These are phyloP conservation scores for Puccinellia tenuiflora DNA, from an alignment of 176 grass and related monocot species.

Conservation along the genomic window DNA sequence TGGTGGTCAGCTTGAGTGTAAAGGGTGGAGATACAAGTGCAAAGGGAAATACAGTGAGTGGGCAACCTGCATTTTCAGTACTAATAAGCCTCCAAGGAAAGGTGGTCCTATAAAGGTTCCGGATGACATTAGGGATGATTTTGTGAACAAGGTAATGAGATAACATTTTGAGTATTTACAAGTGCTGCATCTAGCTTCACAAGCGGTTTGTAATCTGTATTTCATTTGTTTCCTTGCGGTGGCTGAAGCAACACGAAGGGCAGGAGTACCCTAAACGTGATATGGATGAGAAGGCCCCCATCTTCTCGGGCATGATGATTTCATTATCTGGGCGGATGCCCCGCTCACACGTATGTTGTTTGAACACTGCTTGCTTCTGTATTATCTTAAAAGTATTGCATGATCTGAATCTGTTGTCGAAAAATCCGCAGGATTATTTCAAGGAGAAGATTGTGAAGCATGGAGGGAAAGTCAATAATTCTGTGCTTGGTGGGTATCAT, in stretches of 20 bases:
- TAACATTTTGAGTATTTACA: not conserved
- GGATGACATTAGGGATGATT: slow-evolving; percentile 39
- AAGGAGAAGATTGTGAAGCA: slow-evolving; percentile 75
- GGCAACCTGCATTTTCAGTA: slow-evolving; percentile 49
- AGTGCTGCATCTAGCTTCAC: not conserved
- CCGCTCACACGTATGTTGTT: slow-evolving; percentile 55
- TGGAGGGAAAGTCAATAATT: slow-evolving; percentile 64
- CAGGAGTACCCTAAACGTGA: slow-evolving; percentile 38
- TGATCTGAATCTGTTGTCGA: not conserved
- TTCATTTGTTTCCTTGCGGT: slow-evolving; percentile 41
- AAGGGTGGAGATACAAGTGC: slow-evolving; percentile 53
- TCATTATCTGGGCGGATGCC: slow-evolving; percentile 77
- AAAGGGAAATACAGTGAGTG: slow-evolving; percentile 50
- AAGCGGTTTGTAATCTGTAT: not conserved
- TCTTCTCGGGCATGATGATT: slow-evolving; percentile 61
- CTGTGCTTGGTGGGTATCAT: slow-evolving; percentile 46
- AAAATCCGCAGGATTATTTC: slow-evolving; percentile 47
- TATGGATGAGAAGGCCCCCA: slow-evolving; percentile 35
- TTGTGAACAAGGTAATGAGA: slow-evolving; percentile 33
- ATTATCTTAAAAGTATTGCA: not conserved
- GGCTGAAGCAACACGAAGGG: slow-evolving; percentile 46
- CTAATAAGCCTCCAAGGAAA: slow-evolving; percentile 38
- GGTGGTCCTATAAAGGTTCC: slow-evolving; percentile 38
- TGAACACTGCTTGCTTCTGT: not conserved
- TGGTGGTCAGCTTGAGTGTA: slow-evolving; percentile 50